These are phyloP conservation scores for Paraleonurus japonicus DNA, from an alignment of 257 asterid species.

Conservation along the genomic window DNA sequence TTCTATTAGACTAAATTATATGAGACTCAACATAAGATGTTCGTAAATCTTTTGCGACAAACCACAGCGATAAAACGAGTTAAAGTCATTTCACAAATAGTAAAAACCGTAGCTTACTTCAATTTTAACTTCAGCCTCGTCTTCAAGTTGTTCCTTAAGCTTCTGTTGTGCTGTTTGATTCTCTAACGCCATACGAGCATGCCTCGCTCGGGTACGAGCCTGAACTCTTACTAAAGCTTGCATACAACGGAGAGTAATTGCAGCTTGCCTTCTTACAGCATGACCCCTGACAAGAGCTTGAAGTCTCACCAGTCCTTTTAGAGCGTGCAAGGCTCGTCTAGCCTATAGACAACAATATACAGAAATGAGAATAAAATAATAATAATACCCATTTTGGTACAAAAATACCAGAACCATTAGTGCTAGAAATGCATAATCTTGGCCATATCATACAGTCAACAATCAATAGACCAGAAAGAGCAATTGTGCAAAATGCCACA, in stretches of 20 bases:
- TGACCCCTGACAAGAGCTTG: conserved; percentile 64
- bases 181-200: conserved; percentile 60
- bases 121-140: conserved; percentile 61
- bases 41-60: background rate
- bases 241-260: conserved; percentile 88
- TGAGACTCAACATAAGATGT: background rate
- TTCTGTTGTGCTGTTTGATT: conserved; percentile 60
- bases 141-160: conserved; percentile 56
- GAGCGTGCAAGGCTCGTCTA: conserved; percentile 51
- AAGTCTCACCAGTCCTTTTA: conserved; percentile 59
- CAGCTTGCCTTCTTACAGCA: conserved; percentile 82
- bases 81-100: background rate
- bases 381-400: conserved; percentile 13
- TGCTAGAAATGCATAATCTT: background rate
- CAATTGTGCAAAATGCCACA: conserved; percentile 7
- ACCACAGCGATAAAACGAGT: background rate
- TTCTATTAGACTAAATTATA: background rate
- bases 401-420: conserved; percentile 6
- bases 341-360: conserved; percentile 37
- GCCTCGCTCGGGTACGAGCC: conserved; percentile 73
- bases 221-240: conserved; percentile 92
- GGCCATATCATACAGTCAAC: background rate
- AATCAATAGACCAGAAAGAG: background rate
- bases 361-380: conserved; percentile 7
- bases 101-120: conserved; percentile 47